Evolutionary conservation across 345 rosid species (phyloP), one percentile per base, ranked within the genome.

Genomic region (Eucalyptus rudis): DNA sequence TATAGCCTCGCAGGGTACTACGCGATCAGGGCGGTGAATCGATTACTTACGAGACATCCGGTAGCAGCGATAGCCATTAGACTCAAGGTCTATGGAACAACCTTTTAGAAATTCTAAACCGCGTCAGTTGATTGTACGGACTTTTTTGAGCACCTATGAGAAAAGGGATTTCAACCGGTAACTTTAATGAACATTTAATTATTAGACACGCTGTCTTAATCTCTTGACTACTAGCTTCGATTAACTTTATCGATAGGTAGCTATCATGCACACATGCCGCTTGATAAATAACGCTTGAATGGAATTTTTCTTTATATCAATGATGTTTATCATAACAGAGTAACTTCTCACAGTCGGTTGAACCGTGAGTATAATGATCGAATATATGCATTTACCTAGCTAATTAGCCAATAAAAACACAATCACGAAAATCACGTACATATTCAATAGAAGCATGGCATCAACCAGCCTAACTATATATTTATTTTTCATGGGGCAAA

Each of bases 211-310:
- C 27, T 7, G 8, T 44, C 84, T 76, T 76, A 76, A 40, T 76
- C 29, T 76, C 81, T 76, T 10, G 84, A 11, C 84, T 22, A 76
- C 29, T 11, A 19, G 47, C 47, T 76, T 40, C 4, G 8, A 76
- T 36, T 10, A 36, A 76, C 47, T 76, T 76, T 76, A 36, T 19
- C 16, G 29, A 76, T 36, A 19, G 83, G 47, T 76, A 10, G 83
- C 47, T 36, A 19, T 40, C 45, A 14, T 22, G 2, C 1, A 10
- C 27, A 10, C 14, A 3, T 24, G 83, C 4, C 47, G 3, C 45
- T 20, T 20, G 14, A 36, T 10, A 5, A 19, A 36, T 3, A 3
- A 22, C 3, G 25, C 25, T 22, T 2, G 13, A 10, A 4, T 2
- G 27, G 19, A 10, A 19, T 5, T 36, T 71, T 10, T 6, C 4